Conservation (phyloP, 2,329 filamentous ascomycete genomes). For the Penicillium crustosum region DNA sequence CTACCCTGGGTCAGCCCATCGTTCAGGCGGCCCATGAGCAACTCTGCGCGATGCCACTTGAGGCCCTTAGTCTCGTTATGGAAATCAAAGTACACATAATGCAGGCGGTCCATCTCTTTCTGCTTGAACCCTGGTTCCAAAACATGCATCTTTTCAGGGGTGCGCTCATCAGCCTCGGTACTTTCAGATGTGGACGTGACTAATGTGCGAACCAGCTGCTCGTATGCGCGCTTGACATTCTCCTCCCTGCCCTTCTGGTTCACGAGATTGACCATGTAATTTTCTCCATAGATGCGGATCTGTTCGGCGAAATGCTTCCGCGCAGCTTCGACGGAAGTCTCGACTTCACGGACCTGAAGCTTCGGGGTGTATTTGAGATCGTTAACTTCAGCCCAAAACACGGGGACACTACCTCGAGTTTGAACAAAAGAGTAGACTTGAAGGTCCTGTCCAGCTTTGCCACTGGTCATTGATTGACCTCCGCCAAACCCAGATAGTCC, state of each 20-base stretch:
- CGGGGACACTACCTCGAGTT: slow-evolving; percentile 91
- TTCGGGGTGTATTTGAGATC: slow-evolving; percentile 87
- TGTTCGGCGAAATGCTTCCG: slow-evolving; percentile 90
- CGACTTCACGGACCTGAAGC: slow-evolving; percentile 80
- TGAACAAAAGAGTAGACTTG: slow-evolving; percentile 95
- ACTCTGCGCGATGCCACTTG: slow-evolving; percentile 85
- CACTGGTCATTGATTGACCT: slow-evolving; percentile 72
- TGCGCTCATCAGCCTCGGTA: slow-evolving; percentile 63
- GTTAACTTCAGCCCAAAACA: slow-evolving; percentile 96
- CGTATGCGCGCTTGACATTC: slow-evolving; percentile 87
- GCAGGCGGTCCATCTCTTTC: slow-evolving; percentile 75
- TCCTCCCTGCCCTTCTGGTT: slow-evolving; percentile 93
- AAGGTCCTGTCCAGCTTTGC: slow-evolving; percentile 70
- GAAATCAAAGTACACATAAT: slow-evolving; percentile 98
- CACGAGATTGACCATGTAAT: slow-evolving; percentile 94
- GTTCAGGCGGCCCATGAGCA: slow-evolving; percentile 78
- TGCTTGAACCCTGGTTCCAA: slow-evolving; percentile 64
- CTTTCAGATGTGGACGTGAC: slow-evolving; percentile 67
- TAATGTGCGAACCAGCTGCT: slow-evolving; percentile 78
- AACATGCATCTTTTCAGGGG: slow-evolving; percentile 76
- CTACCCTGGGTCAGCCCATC: slow-evolving; percentile 74
- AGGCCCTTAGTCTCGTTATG: slow-evolving; percentile 96
- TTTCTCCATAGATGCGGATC: slow-evolving; percentile 89
- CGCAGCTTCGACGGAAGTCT: slow-evolving; percentile 75
- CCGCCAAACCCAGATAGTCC: slow-evolving; percentile 79